Evolutionary conservation across 139 green algal species (phyloP).

Genomic region (Chlamydomonas sphaeroides): DNA sequence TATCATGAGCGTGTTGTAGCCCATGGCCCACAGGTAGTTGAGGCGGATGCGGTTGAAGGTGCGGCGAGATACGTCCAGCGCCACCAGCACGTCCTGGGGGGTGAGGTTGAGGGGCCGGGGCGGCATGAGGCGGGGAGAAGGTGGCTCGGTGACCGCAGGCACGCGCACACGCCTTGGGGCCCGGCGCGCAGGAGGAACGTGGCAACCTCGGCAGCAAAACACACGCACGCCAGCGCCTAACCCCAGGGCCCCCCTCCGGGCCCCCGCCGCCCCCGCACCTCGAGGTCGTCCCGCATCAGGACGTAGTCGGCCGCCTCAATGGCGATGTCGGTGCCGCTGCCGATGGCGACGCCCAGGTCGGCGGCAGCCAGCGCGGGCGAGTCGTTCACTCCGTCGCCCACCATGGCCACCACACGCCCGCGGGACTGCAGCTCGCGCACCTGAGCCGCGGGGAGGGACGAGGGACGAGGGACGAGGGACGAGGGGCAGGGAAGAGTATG

Average conservation of each 20-base stretch:
- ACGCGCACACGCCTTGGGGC: too few relatives aligned
- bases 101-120: too few relatives aligned
- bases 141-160: too few relatives aligned
- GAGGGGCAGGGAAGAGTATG: too few relatives aligned
- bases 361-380: conserved; percentile 92
- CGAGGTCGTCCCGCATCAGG: conserved; percentile 91
- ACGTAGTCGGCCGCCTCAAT: conserved; percentile 91
- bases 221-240: too few relatives aligned
- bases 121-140: too few relatives aligned
- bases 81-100: conserved; percentile 83
- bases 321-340: conserved; percentile 79
- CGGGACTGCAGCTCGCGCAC: conserved; percentile 66
- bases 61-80: conserved; percentile 87
- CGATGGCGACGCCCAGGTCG: conserved; percentile 96
- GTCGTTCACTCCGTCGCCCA: conserved; percentile 99
- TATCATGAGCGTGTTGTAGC: conserved; percentile 93
- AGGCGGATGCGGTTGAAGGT: conserved; percentile 88
- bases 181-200: too few relatives aligned
- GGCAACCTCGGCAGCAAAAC: too few relatives aligned
- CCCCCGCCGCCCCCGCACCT: conserved; percentile 43
- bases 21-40: conserved; percentile 96
- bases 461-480: too few relatives aligned
- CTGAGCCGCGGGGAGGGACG: too few relatives aligned
- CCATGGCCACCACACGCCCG: conserved; percentile 89
- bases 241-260: not conserved